Percentiles rank a stretch among this genome's conserved stretches.
Conservation (phyloP, 306 rosid genomes). For the Rubus idaeus region DNA sequence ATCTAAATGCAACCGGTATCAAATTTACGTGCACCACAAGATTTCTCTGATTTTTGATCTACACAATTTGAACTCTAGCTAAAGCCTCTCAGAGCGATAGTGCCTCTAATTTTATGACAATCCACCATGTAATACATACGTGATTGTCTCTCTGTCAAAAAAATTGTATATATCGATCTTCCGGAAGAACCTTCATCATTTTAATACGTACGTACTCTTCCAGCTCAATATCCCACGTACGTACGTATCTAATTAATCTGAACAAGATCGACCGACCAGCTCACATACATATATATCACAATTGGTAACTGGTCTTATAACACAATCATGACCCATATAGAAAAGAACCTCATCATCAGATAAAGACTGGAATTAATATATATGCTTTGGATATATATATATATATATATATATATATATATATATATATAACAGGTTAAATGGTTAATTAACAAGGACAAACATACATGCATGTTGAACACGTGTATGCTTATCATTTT, state of each 20-base stretch:
- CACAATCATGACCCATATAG: neutral
- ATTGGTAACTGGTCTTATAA: neutral
- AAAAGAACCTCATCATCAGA: neutral
- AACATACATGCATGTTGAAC: neutral
- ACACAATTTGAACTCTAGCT: too few species aligned
- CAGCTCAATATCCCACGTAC: neutral
- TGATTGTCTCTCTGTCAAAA: neutral
- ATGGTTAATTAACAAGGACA: neutral
- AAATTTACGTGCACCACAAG: neutral
- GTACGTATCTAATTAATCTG: neutral
- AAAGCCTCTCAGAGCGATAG: neutral
- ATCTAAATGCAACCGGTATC: neutral
- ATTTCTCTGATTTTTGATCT: constrained; percentile 1
- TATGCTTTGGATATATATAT: neutral
- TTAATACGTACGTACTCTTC: neutral
- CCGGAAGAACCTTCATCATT: neutral
- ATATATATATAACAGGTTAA: neutral
- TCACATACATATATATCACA: neutral
- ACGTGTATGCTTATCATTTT: neutral
- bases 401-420: neutral
- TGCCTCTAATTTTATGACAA: neutral
- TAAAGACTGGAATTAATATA: neutral
- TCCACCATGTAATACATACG: too few species aligned
- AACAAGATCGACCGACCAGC: neutral
- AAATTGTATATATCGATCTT: neutral